phyloP scores from a whole-genome alignment of 768 basidiomycete genomes.

The Leccinum imitatum region DNA sequence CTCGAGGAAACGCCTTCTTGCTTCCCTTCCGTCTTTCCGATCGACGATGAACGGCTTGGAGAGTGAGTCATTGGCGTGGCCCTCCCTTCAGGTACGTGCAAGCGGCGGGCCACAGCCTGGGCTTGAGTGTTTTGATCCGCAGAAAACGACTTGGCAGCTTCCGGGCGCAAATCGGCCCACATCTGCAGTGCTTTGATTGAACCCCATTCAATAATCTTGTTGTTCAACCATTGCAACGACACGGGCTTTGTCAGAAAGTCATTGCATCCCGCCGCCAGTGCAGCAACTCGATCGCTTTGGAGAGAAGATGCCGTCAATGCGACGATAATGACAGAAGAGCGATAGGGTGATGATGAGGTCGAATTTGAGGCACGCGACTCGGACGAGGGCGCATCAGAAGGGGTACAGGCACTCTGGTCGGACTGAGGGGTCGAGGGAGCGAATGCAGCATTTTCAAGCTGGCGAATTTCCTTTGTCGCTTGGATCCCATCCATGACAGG shows the following conservation, averaged over 20 bases:
- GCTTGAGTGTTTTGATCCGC: conserved; percentile 48
- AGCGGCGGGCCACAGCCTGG: conserved; percentile 43
- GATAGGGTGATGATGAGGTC: conserved; percentile 62
- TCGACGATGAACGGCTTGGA: conserved; percentile 41
- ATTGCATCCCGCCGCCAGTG: conserved; percentile 98
- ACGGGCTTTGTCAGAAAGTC: conserved; percentile 99
- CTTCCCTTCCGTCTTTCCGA: conserved; percentile 24
- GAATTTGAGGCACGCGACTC: conserved; percentile 45
- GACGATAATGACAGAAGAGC: conserved; percentile 96
- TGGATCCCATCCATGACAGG: conserved; percentile 98
- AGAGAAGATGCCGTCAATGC: conserved; percentile 96
- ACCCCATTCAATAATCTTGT: conserved; percentile 99
- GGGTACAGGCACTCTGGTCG: conserved; percentile 47
- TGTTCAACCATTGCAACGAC: conserved; percentile 91
- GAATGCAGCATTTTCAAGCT: conserved; percentile 73
- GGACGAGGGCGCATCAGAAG: conserved; percentile 50
- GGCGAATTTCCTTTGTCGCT: conserved; percentile 94
- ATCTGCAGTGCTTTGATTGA: conserved; percentile 93
- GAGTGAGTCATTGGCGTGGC: conserved; percentile 35
- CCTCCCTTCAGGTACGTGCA: conserved; percentile 51
- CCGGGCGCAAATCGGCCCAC: conserved; percentile 82
- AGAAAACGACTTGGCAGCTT: conserved; percentile 48
- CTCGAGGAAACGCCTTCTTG: conserved; percentile 21
- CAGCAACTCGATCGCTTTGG: conserved; percentile 93
- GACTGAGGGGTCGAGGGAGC: conserved; percentile 67